phyloP scores from a whole-genome alignment of 352 stramenopile species.

The Phytophthora megakarya region DNA sequence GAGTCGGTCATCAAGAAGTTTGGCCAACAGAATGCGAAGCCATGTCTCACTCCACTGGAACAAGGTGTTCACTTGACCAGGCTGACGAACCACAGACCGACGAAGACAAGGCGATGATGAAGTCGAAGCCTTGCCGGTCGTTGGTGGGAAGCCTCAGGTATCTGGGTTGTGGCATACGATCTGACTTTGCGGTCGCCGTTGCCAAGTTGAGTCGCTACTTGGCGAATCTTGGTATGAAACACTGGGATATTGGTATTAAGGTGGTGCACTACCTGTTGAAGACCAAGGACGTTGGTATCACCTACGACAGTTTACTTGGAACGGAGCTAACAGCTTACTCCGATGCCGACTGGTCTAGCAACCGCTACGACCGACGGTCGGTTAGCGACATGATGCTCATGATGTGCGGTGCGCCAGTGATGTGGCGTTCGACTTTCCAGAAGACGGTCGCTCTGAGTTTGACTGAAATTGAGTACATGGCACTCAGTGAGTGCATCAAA shows the following conservation, averaged over 20 bases:
- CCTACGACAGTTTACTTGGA: slow-evolving; percentile 1
- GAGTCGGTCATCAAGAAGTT: too few species aligned
- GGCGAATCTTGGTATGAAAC: slow-evolving; percentile 23
- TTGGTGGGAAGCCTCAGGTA: slow-evolving; percentile 27
- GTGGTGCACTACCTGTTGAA: slow-evolving; percentile 23
- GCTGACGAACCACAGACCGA: too few species aligned
- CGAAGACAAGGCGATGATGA: too few species aligned
- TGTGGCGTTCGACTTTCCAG: slow-evolving; percentile 22
- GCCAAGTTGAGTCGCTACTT: slow-evolving; percentile 30
- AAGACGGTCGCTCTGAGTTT: slow-evolving; percentile 29
- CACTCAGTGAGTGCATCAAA: slow-evolving; percentile 23
- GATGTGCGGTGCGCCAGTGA: slow-evolving; percentile 21
- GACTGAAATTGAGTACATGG: slow-evolving; percentile 38
- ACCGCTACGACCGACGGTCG: slow-evolving; percentile 24
- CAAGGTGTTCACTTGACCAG: too few species aligned
- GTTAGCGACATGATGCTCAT: slow-evolving; percentile 22
- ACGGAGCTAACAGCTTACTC: slow-evolving; percentile 16
- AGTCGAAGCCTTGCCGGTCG: not conserved
- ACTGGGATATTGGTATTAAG: slow-evolving; percentile 23
- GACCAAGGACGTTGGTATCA: slow-evolving; percentile 22
- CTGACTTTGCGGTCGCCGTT: slow-evolving; percentile 23
- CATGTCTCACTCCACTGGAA: too few species aligned
- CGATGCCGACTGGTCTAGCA: slow-evolving; percentile 27
- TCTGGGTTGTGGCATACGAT: slow-evolving; percentile 23
- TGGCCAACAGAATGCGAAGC: too few species aligned